Base-by-base conservation (phyloP, 2,329 filamentous ascomycete species). In the Ophiocordyceps polyrhachis-furcata region DNA sequence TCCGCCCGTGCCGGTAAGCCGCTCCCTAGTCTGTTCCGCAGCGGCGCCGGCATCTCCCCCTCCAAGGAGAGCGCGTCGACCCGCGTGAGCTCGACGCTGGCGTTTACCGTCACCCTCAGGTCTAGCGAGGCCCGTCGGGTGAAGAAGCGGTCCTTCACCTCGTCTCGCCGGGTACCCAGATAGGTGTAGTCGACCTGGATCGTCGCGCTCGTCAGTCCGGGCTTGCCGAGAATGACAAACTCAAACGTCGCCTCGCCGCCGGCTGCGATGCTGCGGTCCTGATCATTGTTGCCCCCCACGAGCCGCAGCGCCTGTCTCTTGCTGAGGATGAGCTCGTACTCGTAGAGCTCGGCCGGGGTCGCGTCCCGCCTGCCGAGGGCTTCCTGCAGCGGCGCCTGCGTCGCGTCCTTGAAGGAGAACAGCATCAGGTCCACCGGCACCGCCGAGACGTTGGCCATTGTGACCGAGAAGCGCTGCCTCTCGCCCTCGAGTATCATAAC, bases 401-500 rank as follows among this genome's bases (percentile, higher is more conserved):
- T 88, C 1, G 87, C 93, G 62, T 95, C 87, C 52, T 87, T 80
- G 58, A 93, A 93, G 0, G 85, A 88, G 48, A 95, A 86, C 23
- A 91, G 70, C 32, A 95, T 66, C 45, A 96, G 80, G 56, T 94
- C 85, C 1, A 85, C 84, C 1, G 84, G 69, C 2, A 81, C 87
- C 1, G 69, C 65, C 1, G 86, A 91, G 9, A 76, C 67, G 51
- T 98, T 98, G 51, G 82, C 74, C 14, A 96, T 65, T 0, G 82
- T 88, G 15, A 95, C 71, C 0, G 75, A 80, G 56, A 96, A 93
- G 1, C 68, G 67, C 52, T 79, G 80, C 20, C 73, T 74, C 61
- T 98, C 89, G 40, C 91, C 91, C 63, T 96, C 89, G 6, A 98
- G 69, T 12, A 98, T 73, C 87, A 94, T 95, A 32, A 94, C 67